Percentiles rank a stretch among this genome's conserved stretches.
Evolutionary conservation across 306 rosid genomes (phyloP).

Genomic region (Rosa chinensis): DNA sequence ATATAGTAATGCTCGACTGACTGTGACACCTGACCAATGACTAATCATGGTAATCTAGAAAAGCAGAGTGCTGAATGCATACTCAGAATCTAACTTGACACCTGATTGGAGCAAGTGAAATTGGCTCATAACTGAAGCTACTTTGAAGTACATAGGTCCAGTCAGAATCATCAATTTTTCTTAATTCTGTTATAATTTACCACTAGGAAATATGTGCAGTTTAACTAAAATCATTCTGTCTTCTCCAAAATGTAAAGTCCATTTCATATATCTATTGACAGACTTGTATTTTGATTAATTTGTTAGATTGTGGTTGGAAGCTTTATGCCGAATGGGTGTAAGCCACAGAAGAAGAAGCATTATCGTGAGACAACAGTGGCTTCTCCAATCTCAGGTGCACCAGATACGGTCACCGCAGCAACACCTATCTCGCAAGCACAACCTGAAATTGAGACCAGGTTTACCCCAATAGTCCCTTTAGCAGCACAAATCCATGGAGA

Average conservation of each 20-base stretch:
- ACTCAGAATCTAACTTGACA: neutral
- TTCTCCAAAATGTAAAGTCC: neutral
- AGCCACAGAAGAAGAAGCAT: constrained; percentile 55
- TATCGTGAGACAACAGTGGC: constrained; percentile 39
- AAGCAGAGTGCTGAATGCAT: neutral
- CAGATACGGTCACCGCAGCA: constrained; percentile 40
- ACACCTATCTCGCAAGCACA: constrained; percentile 56
- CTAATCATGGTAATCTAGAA: neutral
- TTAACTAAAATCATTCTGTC: neutral
- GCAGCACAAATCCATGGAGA: constrained; percentile 45
- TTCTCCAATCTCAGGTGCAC: constrained; percentile 40
- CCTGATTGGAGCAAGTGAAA: neutral
- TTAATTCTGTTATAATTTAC: neutral
- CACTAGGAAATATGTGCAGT: neutral
- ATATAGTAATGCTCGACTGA: neutral
- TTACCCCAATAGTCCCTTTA: constrained; percentile 15
- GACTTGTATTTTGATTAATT: constrained; percentile 13
- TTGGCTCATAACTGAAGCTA: neutral
- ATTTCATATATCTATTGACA: neutral
- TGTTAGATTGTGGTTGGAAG: constrained; percentile 76
- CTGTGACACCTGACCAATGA: neutral
- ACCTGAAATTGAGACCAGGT: constrained; percentile 28
- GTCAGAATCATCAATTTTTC: neutral
- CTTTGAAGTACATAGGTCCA: neutral
- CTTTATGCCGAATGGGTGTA: constrained; percentile 50